phyloP scores from a whole-genome alignment of 768 basidiomycete species.

The Sporobolomyces roseus region DNA sequence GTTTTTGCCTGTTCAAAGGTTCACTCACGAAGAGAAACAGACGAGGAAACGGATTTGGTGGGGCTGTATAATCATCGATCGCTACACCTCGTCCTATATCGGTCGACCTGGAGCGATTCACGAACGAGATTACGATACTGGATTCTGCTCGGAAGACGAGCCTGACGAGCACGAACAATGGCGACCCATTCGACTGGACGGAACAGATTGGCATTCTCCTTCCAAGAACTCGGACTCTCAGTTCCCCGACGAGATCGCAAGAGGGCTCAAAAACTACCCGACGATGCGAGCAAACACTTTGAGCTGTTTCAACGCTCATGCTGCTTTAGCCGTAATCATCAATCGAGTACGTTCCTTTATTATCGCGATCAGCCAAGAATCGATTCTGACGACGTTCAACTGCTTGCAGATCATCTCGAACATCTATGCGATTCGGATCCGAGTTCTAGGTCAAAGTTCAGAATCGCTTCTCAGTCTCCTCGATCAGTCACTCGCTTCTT shows the following conservation, averaged over 20 bases:
- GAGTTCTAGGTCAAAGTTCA: conserved; percentile 43
- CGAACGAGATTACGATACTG: conserved; percentile 48
- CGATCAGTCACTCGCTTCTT: conserved; percentile 46
- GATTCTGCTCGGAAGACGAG: conserved; percentile 45
- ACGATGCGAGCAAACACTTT: conserved; percentile 33
- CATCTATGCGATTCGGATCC: conserved; percentile 46
- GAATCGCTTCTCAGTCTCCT: conserved; percentile 44
- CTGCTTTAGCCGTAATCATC: conserved; percentile 44
- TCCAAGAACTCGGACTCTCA: conserved; percentile 21
- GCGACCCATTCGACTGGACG: conserved; percentile 44
- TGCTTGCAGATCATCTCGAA: conserved; percentile 41
- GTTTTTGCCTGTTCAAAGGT: conserved; percentile 43
- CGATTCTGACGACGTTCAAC: background rate
- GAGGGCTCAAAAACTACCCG: conserved; percentile 20
- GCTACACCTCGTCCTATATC: conserved; percentile 37
- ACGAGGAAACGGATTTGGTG: conserved; percentile 47
- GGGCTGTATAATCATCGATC: conserved; percentile 45
- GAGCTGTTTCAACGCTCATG: conserved; percentile 46
- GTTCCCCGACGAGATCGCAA: conserved; percentile 17
- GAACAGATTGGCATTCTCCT: conserved; percentile 39
- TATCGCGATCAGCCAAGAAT: too few relatives aligned
- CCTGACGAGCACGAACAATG: conserved; percentile 48
- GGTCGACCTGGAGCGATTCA: conserved; percentile 41
- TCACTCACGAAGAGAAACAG: conserved; percentile 47
- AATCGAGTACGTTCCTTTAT: conserved; percentile 26